Conservation (phyloP, 768 basidiomycete species). For the Terana coerulea region DNA sequence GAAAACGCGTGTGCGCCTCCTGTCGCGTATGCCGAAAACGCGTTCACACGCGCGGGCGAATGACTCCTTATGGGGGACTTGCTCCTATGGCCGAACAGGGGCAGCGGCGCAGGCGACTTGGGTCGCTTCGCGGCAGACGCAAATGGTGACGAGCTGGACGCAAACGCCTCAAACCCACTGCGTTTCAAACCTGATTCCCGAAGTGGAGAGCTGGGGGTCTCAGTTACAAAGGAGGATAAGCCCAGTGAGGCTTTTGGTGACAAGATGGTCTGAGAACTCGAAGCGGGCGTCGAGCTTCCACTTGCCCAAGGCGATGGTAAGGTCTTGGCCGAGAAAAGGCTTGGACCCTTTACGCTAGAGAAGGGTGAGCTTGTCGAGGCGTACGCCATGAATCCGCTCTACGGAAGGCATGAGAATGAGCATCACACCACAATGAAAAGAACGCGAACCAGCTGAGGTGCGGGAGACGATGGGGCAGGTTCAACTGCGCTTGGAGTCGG, state of each 20-base stretch:
- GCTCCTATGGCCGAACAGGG: slow-evolving; percentile 30
- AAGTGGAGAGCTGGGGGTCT: slow-evolving; percentile 16
- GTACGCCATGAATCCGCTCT: slow-evolving; percentile 80
- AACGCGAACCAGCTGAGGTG: slow-evolving; percentile 46
- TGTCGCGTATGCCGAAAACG: slow-evolving; percentile 60
- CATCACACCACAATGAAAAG: slow-evolving; percentile 8
- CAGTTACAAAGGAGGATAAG: slow-evolving; percentile 14
- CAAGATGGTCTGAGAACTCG: too few species aligned
- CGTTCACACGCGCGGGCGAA: slow-evolving; percentile 40
- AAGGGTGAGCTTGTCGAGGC: slow-evolving; percentile 74
- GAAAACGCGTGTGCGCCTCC: slow-evolving; percentile 45
- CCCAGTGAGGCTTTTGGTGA: too few species aligned
- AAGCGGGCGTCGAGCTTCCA: slow-evolving; percentile 10
- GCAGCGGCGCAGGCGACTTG: slow-evolving; percentile 47
- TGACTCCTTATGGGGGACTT: slow-evolving; percentile 49
- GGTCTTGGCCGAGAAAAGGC: slow-evolving; percentile 38
- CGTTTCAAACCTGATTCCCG: slow-evolving; percentile 42
- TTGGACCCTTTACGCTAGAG: slow-evolving; percentile 67
- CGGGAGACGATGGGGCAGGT: slow-evolving; percentile 23
- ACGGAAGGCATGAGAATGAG: not conserved
- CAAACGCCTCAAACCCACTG: slow-evolving; percentile 56
- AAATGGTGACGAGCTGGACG: slow-evolving; percentile 49
- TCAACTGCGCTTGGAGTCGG: not conserved
- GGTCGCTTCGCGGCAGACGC: slow-evolving; percentile 38
- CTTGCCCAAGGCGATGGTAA: slow-evolving; percentile 21